Conservation (phyloP, 202 grass and related monocot genomes). For the Zizania palustris region DNA sequence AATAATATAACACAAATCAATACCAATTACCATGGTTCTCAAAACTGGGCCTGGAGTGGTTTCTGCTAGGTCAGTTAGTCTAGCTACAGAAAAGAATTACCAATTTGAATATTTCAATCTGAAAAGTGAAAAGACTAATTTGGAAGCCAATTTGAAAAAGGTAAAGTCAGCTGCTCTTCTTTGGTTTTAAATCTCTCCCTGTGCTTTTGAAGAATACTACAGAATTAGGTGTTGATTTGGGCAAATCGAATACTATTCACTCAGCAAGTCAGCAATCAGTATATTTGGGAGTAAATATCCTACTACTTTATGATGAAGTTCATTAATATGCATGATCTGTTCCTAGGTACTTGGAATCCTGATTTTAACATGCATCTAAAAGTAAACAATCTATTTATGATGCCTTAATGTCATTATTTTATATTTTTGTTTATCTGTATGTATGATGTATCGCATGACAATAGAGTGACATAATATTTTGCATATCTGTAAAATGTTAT, state of each 20-base stretch:
- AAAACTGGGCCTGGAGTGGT: slow-evolving; percentile 20
- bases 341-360: background rate
- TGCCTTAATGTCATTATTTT: background rate
- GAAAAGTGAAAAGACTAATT: background rate
- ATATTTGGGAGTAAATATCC: background rate
- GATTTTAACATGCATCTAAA: background rate
- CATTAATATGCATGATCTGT: background rate
- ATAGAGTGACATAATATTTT: background rate
- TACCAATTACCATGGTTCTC: background rate
- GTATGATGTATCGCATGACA: background rate
- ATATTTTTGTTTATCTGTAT: no score
- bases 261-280: slow-evolving; percentile 2
- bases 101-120: slow-evolving; percentile 4
- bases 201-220: slow-evolving; percentile 5
- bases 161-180: background rate
- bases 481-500: slow-evolving; percentile 1
- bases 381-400: background rate
- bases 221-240: background rate
- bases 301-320: slow-evolving; percentile 7
- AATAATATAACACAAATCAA: background rate
- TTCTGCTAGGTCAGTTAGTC: slow-evolving; percentile 1
- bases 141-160: background rate
- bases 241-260: background rate
- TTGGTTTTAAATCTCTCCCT: background rate
- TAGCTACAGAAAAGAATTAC: background rate